Conservation (phyloP, 2,329 filamentous ascomycete genomes). For the Colletotrichum chrysophilum region DNA sequence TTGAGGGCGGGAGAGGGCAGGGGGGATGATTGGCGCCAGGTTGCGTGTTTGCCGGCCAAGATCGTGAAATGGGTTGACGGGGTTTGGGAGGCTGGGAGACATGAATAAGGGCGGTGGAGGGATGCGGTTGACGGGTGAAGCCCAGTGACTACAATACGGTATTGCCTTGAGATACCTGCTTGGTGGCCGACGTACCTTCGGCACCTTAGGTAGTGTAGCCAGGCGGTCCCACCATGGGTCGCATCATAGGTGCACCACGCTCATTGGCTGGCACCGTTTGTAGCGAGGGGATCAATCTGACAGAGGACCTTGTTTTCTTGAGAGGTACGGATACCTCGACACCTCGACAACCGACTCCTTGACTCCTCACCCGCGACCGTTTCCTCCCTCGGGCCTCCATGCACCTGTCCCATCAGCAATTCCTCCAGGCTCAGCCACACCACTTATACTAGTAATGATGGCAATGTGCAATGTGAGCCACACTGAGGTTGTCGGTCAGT, state of each 20-base stretch:
- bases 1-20: neutral
- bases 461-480: neutral
- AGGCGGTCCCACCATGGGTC: neutral
- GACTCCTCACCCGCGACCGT: neutral
- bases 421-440: neutral
- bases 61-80: slow-evolving; percentile 10
- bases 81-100: neutral
- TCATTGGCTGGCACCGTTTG: neutral
- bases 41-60: slow-evolving; percentile 19
- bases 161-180: too few relatives aligned
- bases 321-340: neutral
- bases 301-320: neutral
- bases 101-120: too few relatives aligned
- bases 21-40: slow-evolving; percentile 9
- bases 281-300: neutral
- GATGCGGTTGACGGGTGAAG: too few relatives aligned
- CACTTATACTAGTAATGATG: neutral
- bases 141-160: too few relatives aligned
- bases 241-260: neutral
- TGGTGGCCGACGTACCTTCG: too few relatives aligned
- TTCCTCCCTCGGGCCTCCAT: neutral
- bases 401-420: neutral
- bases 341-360: neutral
- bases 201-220: neutral
- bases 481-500: neutral